Evolutionary conservation across 2,329 filamentous ascomycete species (phyloP).

Genomic region (Byssoonygena ceratinophila): DNA sequence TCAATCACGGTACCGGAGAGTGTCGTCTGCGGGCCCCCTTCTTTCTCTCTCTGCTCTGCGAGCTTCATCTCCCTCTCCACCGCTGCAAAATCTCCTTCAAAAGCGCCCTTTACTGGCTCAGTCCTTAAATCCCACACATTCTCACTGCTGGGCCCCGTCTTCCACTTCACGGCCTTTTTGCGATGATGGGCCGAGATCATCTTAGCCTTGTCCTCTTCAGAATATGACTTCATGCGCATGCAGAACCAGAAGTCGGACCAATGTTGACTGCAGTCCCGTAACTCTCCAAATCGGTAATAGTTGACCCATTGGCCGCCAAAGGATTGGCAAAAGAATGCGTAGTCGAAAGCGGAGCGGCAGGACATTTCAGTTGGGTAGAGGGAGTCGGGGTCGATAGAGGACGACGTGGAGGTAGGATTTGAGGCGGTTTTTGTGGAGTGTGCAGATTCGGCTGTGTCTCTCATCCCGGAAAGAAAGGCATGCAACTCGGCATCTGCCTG

Average conservation of each 20-base stretch:
- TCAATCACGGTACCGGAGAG: background rate
- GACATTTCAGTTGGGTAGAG: conserved; percentile 74
- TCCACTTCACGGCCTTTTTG: conserved; percentile 55
- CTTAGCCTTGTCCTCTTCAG: conserved; percentile 49
- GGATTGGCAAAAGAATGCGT: conserved; percentile 86
- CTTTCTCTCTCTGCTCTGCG: conserved; percentile 28
- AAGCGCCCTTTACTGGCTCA: conserved; percentile 47
- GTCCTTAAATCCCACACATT: conserved; percentile 76
- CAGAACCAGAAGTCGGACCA: conserved; percentile 98
- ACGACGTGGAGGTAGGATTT: conserved; percentile 6
- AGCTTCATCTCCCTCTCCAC: conserved; percentile 34
- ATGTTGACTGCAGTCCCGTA: conserved; percentile 68
- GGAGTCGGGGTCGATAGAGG: conserved; percentile 49
- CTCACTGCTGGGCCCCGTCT: conserved; percentile 64
- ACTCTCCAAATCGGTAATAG: conserved; percentile 73
- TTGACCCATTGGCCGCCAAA: conserved; percentile 84
- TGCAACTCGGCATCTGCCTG: conserved; percentile 46
- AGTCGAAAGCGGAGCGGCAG: conserved; percentile 82
- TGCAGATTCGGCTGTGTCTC: conserved; percentile 22
- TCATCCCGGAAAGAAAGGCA: conserved; percentile 42
- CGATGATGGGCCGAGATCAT: conserved; percentile 57
- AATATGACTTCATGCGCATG: conserved; percentile 66
- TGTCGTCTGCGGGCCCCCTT: background rate
- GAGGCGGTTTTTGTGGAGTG: conserved; percentile 14
- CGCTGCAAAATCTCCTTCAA: conserved; percentile 36